Evolutionary conservation across 805 yeast genomes (phyloP).

Genomic region (Teunomyces atbi): DNA sequence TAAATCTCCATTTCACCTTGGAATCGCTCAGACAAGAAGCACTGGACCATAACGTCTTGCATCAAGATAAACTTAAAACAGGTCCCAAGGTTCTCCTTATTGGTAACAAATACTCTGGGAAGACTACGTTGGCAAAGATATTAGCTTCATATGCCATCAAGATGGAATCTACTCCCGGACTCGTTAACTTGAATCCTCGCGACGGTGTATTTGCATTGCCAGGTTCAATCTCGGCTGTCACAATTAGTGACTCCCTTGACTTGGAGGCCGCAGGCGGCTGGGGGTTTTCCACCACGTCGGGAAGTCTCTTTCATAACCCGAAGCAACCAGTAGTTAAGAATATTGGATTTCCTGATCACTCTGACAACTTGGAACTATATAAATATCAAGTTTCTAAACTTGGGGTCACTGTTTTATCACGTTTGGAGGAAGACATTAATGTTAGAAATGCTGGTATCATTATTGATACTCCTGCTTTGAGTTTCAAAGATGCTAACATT

Average conservation of each 20-base stretch:
- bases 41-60: conserved; percentile 18
- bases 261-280: conserved; percentile 72
- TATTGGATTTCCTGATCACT: conserved; percentile 65
- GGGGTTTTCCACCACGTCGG: conserved; percentile 67
- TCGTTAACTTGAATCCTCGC: conserved; percentile 77
- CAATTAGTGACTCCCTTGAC: conserved; percentile 77
- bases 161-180: conserved; percentile 61
- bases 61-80: conserved; percentile 27
- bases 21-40: conserved; percentile 49
- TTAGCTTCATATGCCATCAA: conserved; percentile 75
- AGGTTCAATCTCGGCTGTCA: conserved; percentile 81
- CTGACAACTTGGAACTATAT: conserved; percentile 58
- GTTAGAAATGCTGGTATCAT: conserved; percentile 55
- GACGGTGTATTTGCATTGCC: conserved; percentile 73
- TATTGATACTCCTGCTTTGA: conserved; percentile 71
- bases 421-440: conserved; percentile 50
- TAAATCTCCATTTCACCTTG: conserved; percentile 73
- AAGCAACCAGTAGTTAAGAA: conserved; percentile 85
- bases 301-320: conserved; percentile 74
- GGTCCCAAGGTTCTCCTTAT: conserved; percentile 66
- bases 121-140: conserved; percentile 69
- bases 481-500: conserved; percentile 47
- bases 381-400: conserved; percentile 48
- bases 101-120: conserved; percentile 76
- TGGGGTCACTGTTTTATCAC: conserved; percentile 45